Evolutionary conservation across 139 green algal genomes (phyloP).

Genomic region (Chlamydomonas schloesseri): DNA sequence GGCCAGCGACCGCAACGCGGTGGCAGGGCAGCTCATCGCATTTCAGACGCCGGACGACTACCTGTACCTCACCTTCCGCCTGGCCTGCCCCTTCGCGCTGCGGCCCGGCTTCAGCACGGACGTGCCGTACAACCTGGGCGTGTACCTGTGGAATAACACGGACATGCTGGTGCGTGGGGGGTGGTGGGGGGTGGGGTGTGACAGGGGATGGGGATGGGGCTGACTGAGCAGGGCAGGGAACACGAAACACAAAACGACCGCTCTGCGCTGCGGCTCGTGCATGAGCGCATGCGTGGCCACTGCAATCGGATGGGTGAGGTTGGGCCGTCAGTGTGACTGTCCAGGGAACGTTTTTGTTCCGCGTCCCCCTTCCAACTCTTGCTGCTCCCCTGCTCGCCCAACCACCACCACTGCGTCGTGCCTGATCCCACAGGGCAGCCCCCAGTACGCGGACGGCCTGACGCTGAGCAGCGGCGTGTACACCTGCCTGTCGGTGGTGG

Average conservation of each 20-base stretch:
- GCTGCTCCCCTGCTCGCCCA: too few species aligned
- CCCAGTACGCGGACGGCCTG: slow-evolving; percentile 33
- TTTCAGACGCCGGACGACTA: slow-evolving; percentile 4
- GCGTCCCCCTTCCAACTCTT: too few species aligned
- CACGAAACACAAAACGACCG: too few species aligned
- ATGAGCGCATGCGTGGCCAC: too few species aligned
- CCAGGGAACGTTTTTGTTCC: too few species aligned
- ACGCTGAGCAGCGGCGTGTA: background rate
- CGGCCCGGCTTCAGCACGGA: background rate
- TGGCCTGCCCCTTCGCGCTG: slow-evolving; percentile 26
- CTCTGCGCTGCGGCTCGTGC: too few species aligned
- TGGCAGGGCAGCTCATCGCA: background rate
- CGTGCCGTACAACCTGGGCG: background rate
- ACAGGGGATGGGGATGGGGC: background rate
- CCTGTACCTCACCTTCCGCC: slow-evolving; percentile 20
- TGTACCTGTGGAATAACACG: slow-evolving; percentile 31
- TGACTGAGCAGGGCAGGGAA: too few species aligned
- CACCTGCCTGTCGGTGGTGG: slow-evolving; percentile 8
- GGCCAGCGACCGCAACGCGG: background rate
- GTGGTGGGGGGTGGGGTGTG: too few species aligned
- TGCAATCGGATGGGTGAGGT: too few species aligned
- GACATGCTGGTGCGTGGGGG: background rate
- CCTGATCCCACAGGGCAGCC: background rate
- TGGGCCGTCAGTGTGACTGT: too few species aligned
- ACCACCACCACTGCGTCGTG: too few species aligned